Evolutionary conservation across 1,284 basidiomycete genomes (phyloP).

Genomic region (Singerocomus rubriflavus): DNA sequence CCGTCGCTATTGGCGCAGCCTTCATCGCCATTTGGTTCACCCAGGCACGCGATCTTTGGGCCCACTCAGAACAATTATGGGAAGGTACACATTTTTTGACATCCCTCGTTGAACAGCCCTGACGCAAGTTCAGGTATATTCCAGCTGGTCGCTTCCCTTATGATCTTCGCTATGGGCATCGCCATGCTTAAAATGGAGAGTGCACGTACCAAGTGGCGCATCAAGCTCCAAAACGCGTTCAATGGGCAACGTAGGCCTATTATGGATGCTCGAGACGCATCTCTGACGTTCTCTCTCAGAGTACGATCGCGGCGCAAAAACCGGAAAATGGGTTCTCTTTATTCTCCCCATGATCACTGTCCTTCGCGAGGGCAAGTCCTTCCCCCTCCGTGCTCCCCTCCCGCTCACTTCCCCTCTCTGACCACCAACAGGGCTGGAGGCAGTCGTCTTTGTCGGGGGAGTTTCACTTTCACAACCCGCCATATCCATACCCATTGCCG

Average conservation of each 20-base stretch:
- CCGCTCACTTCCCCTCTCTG: not conserved
- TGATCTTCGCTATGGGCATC: conserved; percentile 82
- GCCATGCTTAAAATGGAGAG: conserved; percentile 74
- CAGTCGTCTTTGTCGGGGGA: conserved; percentile 90
- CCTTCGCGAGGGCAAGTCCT: conserved; percentile 73
- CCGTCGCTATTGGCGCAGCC: conserved; percentile 72
- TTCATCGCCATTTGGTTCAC: conserved; percentile 85
- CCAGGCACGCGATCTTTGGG: conserved; percentile 67
- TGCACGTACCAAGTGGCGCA: conserved; percentile 86
- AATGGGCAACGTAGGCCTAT: conserved; percentile 46
- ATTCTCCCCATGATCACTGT: conserved; percentile 87
- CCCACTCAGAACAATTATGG: conserved; percentile 74
- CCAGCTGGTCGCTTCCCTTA: conserved; percentile 72
- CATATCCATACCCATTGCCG: conserved; percentile 83
- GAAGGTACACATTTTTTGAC: conserved; percentile 40
- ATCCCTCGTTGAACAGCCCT: not conserved
- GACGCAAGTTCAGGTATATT: conserved; percentile 58
- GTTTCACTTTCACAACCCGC: conserved; percentile 82
- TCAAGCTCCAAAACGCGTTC: conserved; percentile 83
- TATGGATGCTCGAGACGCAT: not conserved
- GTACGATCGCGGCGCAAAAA: conserved; percentile 43
- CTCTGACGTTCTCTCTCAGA: conserved; percentile 5
- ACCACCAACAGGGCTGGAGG: conserved; percentile 65
- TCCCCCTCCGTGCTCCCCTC: not conserved
- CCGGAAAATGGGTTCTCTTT: conserved; percentile 84